Conservation (phyloP, 2,329 filamentous ascomycete genomes). For the Dryadomyces quercivorus region DNA sequence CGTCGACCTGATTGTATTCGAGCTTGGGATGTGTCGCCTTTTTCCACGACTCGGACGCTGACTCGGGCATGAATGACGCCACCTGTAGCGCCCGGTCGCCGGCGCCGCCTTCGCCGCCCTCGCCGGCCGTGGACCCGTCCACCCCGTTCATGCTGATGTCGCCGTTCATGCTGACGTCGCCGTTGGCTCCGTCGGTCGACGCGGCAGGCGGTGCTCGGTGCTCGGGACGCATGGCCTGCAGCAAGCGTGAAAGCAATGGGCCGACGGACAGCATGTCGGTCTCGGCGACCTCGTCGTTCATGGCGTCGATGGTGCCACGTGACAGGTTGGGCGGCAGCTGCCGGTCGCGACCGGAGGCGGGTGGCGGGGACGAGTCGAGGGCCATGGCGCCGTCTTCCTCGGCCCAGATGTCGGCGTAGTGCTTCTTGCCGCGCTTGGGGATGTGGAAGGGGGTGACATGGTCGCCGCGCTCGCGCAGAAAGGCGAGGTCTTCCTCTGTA, state of each 20-base stretch:
- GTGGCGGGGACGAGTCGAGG: constrained; percentile 50
- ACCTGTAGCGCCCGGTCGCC: constrained; percentile 41
- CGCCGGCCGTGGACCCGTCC: constrained; percentile 43
- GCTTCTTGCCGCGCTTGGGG: constrained; percentile 69
- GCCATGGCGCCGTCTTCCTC: constrained; percentile 80
- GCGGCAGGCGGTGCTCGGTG: constrained; percentile 38
- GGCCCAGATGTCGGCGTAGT: constrained; percentile 85
- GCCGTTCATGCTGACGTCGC: constrained; percentile 37
- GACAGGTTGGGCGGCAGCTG: constrained; percentile 68
- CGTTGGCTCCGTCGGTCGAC: constrained; percentile 35
- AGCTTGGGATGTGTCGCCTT: constrained; percentile 62
- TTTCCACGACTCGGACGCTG: constrained; percentile 65
- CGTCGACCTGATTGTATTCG: constrained; percentile 78
- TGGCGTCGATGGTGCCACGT: constrained; percentile 72
- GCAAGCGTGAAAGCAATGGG: constrained; percentile 69
- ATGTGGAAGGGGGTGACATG: constrained; percentile 73
- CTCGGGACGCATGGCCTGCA: constrained; percentile 73
- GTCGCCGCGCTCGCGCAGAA: constrained; percentile 82
- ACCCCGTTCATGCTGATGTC: constrained; percentile 33
- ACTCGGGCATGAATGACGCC: constrained; percentile 70
- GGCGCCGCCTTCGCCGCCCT: constrained; percentile 13
- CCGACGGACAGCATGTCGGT: constrained; percentile 83
- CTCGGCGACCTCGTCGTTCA: constrained; percentile 77
- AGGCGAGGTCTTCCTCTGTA: constrained; percentile 87
- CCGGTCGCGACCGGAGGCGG: constrained; percentile 28